Evolutionary conservation across 176 grass and related monocot species (phyloP), one percentile per base, ranked within the genome.

Genomic region (Carex kokanica): DNA sequence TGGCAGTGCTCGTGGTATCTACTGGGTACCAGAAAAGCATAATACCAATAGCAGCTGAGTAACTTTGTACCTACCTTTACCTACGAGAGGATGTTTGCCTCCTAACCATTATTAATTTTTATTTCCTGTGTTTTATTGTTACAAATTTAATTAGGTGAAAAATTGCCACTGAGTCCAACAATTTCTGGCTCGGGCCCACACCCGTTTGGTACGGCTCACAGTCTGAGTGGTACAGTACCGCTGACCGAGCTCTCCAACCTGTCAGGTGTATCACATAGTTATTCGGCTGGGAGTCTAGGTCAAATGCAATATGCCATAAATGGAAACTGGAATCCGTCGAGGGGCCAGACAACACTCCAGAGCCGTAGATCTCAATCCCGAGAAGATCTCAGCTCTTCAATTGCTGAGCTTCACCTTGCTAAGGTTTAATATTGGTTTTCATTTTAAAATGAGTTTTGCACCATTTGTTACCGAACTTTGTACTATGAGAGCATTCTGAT

Each of bases 231-330:
- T 81, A 90, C 51, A 58, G 66, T 90, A 53, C 88, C 94, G 74
- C 91, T 99, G 84, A 90, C 89, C 75, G 93, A 95, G 74, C 91
- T 93, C 62, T 91, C 96, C 14, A 91, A 89, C 65, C 79, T 83
- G 52, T 86, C 92, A 81, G 88, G 91, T 60, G 89, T 84, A 10
- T 89, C 94, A 77, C 91, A 95, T 84, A 99, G 93, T 83, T 95
- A 95, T 87, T 99, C 96, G 31, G 93, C 92, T 84, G 96, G 96
- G 18, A 99, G 88, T 84, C 86, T 99, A 91, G 93, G 89, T 65
- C 96, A 99, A 87, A 99, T 95, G 89, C 96, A 93, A 74, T 93
- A 88, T 86, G 87, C 89, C 14, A 29, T 82, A 65, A 90, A 89
- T 72, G 91, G 86, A 56, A 86, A 86, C 52, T 86, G 89, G 89